Evolutionary conservation across 768 basidiomycete genomes (phyloP), one percentile per base, ranked within the genome.

Genomic region (Russula dissimulans): DNA sequence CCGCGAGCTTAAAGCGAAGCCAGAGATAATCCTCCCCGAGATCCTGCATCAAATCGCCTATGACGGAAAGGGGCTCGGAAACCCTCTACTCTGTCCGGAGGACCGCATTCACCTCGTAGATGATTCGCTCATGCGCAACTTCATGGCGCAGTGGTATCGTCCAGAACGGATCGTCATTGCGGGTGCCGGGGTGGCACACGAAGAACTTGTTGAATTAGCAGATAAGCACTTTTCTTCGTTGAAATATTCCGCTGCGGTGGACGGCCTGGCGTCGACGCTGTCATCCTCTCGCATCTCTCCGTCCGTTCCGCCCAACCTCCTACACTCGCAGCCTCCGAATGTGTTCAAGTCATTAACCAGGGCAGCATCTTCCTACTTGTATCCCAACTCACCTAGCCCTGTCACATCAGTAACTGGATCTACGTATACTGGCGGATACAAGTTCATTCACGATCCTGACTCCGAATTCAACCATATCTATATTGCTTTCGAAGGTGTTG

Each of bases 101-200:
- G 87, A 95, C 22, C 83, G 89, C 44, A 81, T 97, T 68, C 76
- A 83, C 53, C 63, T 73, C 50, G 83, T 97, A 54, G 83, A 87
- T 61, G 76, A 78, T 32, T 71, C 78, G 45, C 73, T 81, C 26
- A 77, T 98, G 59, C 78, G 81, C 51, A 74, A 77, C 5, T 87
- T 78, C 61, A 84, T 89, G 77, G 74, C 75, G 56, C 81, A 85
- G 43, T 97, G 93, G 94, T 97, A 92, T 71, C 77, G 83, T 52
- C 95, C 97, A 0, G 95, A 97, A 69, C 77, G 91, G 56, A 97
- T 99, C 83, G 95, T 98, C 43, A 79, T 98, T 57, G 93, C 95
- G 5, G 95, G 92, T 11, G 88, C 91, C 0, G 97, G 97, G 10
- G 87, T 99, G 82, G 81, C 78, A 10, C 97, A 98, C 69, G 84